A percentile compares a stretch with the other conserved stretches of the same genome.
Conservation (phyloP, 305 asterid species). For the Fraxinus sp. region DNA sequence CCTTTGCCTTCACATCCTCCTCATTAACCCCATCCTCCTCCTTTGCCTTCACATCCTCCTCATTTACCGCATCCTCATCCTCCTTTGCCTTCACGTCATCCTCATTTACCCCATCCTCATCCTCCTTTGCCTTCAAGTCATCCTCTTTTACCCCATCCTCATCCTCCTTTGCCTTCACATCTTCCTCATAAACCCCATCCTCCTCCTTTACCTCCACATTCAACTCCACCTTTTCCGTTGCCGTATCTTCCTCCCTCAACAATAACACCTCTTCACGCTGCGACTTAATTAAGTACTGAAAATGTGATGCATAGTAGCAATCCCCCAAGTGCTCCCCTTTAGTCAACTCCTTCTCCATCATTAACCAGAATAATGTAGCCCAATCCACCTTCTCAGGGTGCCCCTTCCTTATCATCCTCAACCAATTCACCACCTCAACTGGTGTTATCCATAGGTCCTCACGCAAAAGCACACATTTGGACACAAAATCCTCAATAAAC, state of each 20-base stretch:
- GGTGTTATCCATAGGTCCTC: conserved; percentile 77
- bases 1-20: conserved; percentile 4
- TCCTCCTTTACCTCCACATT: conserved; percentile 32
- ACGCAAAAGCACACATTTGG: conserved; percentile 67
- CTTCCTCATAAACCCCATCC: not conserved
- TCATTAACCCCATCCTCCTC: conserved; percentile 2
- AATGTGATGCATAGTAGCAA: conserved; percentile 79
- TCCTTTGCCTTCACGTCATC: no score
- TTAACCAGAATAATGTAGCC: conserved; percentile 74
- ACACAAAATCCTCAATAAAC: conserved; percentile 50
- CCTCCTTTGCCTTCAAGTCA: no score
- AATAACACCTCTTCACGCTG: conserved; percentile 44
- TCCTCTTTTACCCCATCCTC: no score
- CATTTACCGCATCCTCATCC: no score
- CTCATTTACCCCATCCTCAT: no score
- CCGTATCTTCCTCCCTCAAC: conserved; percentile 20
- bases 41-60: no score
- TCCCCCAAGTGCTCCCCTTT: conserved; percentile 55
- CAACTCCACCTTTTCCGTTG: conserved; percentile 22
- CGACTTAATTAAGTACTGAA: conserved; percentile 66
- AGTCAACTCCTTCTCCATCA: conserved; percentile 82
- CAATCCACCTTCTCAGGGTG: conserved; percentile 86
- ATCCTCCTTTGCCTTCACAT: no score
- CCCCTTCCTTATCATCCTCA: conserved; percentile 56
- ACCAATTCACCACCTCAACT: conserved; percentile 56